Evolutionary conservation across 2,329 filamentous ascomycete species (phyloP), one percentile per base, ranked within the genome.

Genomic region (Fusarium sp.): DNA sequence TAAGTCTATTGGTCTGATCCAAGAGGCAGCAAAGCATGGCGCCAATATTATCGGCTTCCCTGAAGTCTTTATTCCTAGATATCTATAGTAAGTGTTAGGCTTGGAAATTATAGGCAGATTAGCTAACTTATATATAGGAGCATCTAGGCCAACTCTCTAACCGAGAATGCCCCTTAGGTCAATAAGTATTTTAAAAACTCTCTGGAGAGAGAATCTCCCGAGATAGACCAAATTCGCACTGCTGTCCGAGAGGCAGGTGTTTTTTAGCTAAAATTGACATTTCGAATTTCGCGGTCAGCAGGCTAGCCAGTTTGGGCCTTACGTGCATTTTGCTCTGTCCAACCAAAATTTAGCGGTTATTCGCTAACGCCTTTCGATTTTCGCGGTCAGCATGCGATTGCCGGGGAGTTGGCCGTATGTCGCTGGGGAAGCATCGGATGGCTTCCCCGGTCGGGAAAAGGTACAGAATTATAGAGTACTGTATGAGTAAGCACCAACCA

Each of bases 191-290:
- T 84, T 37, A 75, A 81, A 21, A 84, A 83, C 68, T 83, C 80
- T 0, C 71, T 86, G 3, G 70, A 73, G 1, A 72, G 77, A 15
- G 76, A 82, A 29, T 81, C 80, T 0, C 70, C 77, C 0, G 78
- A 85, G 46, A 84, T 86, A 80, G 69, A 75, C 12, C 62, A 66
- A 1, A 85, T 86, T 38, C 76, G 80, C 23, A 75, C 78, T 6
- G 83, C 83, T n/a, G 84, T 83, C 6, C 79, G 79, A 9, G 78
- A 82, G 31, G 83, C 84, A 50, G 80, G 80, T 8, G 82, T 84
- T 15, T 77, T 76, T n/a, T n/a, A 26, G 26, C 26, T 26, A 26
- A 26, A 26, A 26, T 26, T 26, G 26, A 9, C 26, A 6, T 26
- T 26, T 26, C 26, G 26, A 26, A 26, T 26, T 26, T 26, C 26